A percentile compares a stretch with the other conserved stretches of the same genome.
Conservation (phyloP, 1,139 yeast genomes). For the Arxiozyma bovina region DNA sequence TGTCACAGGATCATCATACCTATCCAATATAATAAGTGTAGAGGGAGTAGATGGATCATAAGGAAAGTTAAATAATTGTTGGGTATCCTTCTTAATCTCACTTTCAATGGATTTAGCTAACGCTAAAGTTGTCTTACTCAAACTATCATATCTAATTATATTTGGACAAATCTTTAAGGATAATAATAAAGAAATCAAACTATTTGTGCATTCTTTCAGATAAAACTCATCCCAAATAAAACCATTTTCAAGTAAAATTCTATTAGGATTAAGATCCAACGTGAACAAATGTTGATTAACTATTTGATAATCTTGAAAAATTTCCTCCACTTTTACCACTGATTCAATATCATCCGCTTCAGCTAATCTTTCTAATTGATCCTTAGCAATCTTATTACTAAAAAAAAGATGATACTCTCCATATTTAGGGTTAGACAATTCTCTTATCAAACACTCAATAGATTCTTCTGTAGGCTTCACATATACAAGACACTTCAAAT, state of each 20-base stretch:
- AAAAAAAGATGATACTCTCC: conserved; percentile 66
- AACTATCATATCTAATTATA: conserved; percentile 58
- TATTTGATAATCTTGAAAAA: conserved; percentile 75
- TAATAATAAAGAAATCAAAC: conserved; percentile 56
- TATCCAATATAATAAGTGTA: conserved; percentile 64
- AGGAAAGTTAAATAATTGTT: conserved; percentile 58
- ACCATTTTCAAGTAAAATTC: conserved; percentile 15
- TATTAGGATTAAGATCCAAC: conserved; percentile 31
- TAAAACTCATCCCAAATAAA: conserved; percentile 40
- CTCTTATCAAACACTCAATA: conserved; percentile 50
- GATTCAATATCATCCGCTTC: conserved; percentile 84
- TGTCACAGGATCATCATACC: conserved; percentile 85
- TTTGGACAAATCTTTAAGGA: conserved; percentile 71
- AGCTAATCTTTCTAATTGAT: conserved; percentile 75
- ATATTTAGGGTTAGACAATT: conserved; percentile 71
- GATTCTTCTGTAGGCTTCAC: conserved; percentile 66
- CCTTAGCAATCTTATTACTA: conserved; percentile 64
- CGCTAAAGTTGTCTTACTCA: conserved; percentile 37
- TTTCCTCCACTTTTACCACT: conserved; percentile 64
- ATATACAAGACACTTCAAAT: conserved; percentile 72
- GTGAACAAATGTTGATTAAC: conserved; percentile 62
- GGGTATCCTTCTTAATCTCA: conserved; percentile 48
- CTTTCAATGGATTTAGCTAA: conserved; percentile 63
- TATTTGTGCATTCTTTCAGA: conserved; percentile 43
- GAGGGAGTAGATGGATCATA: conserved; percentile 44